A percentile compares a stretch with the other conserved stretches of the same genome.
Conservation (phyloP, 148 eudicot genomes). For the Mesembryanthemum crystallinum region DNA sequence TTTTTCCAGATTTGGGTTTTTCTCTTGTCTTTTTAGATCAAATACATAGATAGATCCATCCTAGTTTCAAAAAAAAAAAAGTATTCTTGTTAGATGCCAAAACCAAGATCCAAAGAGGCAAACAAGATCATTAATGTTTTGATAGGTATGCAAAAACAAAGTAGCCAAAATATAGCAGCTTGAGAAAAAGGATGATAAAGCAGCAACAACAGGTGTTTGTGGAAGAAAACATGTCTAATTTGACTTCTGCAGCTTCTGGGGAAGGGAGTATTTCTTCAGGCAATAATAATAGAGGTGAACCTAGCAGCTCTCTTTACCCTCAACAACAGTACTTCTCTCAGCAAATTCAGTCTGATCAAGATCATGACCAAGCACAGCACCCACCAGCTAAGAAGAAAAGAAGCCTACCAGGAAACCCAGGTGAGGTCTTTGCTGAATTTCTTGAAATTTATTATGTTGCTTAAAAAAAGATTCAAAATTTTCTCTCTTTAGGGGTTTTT, state of each 20-base stretch:
- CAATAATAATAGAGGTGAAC: slow-evolving; percentile 30
- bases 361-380: slow-evolving; percentile 21
- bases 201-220: slow-evolving; percentile 35
- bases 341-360: slow-evolving; percentile 15
- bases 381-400: slow-evolving; percentile 67
- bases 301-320: slow-evolving; percentile 25
- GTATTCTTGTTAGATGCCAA: slow-evolving; percentile 14
- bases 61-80: slow-evolving; percentile 9
- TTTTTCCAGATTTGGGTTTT: slow-evolving; percentile 36
- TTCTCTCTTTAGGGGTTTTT: neutral
- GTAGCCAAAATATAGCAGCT: neutral
- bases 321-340: slow-evolving; percentile 35
- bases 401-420: slow-evolving; percentile 95
- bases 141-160: slow-evolving; percentile 15
- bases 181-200: slow-evolving; percentile 40
- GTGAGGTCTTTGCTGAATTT: no score
- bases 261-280: slow-evolving; percentile 55
- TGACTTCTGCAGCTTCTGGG: slow-evolving; percentile 63
- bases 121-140: neutral
- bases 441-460: neutral
- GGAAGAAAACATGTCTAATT: slow-evolving; percentile 77
- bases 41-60: slow-evolving; percentile 23
- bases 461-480: neutral
- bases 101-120: slow-evolving; percentile 19
- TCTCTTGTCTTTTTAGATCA: slow-evolving; percentile 31